Base-by-base conservation (phyloP, 2,329 filamentous ascomycete genomes). In the Xylaria sp. region DNA sequence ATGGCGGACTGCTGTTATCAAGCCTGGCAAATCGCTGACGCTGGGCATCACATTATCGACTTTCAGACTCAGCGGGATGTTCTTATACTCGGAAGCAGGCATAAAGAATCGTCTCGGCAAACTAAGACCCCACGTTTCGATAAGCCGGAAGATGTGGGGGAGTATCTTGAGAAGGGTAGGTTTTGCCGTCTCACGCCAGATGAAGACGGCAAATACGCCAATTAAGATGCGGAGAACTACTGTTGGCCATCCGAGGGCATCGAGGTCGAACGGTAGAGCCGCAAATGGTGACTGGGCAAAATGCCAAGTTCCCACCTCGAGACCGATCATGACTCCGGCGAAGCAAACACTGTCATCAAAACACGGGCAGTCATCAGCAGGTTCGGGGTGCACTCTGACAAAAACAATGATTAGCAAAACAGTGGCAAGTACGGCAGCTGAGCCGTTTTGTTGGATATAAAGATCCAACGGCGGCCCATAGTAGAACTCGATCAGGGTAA, bases 301-400 rank as follows among this genome's bases (percentile, higher is more conserved):
- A 68, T 92, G 90, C 93, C 92, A 97, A 6, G 85, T 88, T 8
- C 90, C 93, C 61, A 90, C 76, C 69, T 95, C 89, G 52, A 91
- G 79, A 0, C 94, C 94, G 67, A 97, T 90, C 57, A 96, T 82
- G 19, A 97, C 92, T 1, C 91, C 93, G 18, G 91, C 88, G 74
- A 97, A 97, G 2, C 92, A 88, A 53, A 97, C 91, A 68, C 91
- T 96, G 75, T 97, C 93, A 72, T 97, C 93, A 71, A 95, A 97
- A 74, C 93, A 97, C 3, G 93, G 93, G 67, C 94, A 99, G 72
- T 97, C 91, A 72, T 99, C 94, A 1, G 92, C 94, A 0, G 94
- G 94, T 70, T 99, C 94, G 0, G 94, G 94, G 70, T 99, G 93
- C 37, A 97, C 87, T 59, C 93, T 86, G 23, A 97, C 89, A 6